These are phyloP conservation scores for Fusarium anthophilum DNA, from an alignment of 2,329 filamentous ascomycete genomes.

Conservation along the genomic window DNA sequence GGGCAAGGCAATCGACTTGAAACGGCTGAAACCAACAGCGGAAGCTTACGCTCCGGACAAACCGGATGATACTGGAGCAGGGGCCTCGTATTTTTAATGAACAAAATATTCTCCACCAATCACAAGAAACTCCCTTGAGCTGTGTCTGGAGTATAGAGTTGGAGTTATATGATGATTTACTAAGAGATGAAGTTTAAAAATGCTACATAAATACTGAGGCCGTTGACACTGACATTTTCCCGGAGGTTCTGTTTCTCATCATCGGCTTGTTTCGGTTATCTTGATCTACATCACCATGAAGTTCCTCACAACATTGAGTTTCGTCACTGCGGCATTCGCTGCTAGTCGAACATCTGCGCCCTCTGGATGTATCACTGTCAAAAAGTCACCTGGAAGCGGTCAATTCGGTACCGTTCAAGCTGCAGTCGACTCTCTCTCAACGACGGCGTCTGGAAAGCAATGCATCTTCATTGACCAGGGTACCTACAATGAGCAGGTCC, in stretches of 20 bases:
- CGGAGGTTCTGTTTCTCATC: background rate
- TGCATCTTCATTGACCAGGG: conserved; percentile 74
- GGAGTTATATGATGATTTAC: background rate
- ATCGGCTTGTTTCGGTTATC: background rate
- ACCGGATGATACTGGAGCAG: background rate
- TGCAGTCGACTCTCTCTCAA: conserved; percentile 68
- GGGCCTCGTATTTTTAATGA: background rate
- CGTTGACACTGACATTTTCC: background rate
- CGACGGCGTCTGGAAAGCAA: conserved; percentile 57
- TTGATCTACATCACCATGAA: conserved; percentile 25
- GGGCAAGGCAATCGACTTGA: conserved; percentile 1
- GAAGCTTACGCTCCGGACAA: conserved; percentile 15
- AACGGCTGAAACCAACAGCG: conserved; percentile 31
- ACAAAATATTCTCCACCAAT: conserved; percentile 30
- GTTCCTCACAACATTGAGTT: conserved; percentile 17
- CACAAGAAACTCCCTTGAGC: background rate
- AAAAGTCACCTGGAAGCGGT: conserved; percentile 47
- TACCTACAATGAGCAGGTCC: conserved; percentile 61
- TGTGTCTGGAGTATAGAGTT: background rate
- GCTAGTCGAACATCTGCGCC: conserved; percentile 52
- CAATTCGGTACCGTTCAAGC: conserved; percentile 56
- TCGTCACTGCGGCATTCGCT: conserved; percentile 40
- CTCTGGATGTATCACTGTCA: conserved; percentile 60
- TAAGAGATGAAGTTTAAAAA: background rate
- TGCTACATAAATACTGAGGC: background rate